These are phyloP conservation scores for Manihot esculenta DNA, from an alignment of 441 rosid species.

Conservation along the genomic window DNA sequence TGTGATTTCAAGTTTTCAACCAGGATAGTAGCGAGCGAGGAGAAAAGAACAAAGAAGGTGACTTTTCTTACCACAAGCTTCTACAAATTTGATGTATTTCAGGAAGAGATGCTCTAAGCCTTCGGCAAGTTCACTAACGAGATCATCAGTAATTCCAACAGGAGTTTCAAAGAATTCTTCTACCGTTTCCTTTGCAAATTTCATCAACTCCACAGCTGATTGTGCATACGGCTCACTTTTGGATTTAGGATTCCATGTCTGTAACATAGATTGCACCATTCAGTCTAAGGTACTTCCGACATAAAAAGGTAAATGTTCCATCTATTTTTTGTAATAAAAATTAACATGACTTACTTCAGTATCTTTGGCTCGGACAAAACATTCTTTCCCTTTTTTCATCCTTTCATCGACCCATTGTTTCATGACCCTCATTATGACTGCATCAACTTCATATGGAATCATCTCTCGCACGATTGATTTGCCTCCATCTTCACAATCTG, in stretches of 20 bases:
- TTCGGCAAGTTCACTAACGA: constrained; percentile 64
- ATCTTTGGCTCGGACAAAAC: constrained; percentile 55
- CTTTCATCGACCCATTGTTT: constrained; percentile 72
- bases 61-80: constrained; percentile 62
- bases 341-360: constrained; percentile 55
- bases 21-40: neutral
- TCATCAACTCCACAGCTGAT: constrained; percentile 68
- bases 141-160: constrained; percentile 66
- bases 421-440: constrained; percentile 51
- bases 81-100: constrained; percentile 67
- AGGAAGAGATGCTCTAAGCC: constrained; percentile 62
- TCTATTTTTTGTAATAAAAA: neutral
- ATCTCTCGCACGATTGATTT: constrained; percentile 74
- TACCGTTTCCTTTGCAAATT: constrained; percentile 57
- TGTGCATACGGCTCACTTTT: constrained; percentile 82
- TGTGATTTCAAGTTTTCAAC: neutral
- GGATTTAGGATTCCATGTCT: constrained; percentile 95
- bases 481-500: constrained; percentile 85
- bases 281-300: neutral
- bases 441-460: constrained; percentile 84
- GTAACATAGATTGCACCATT: constrained; percentile 21
- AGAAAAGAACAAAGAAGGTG: neutral
- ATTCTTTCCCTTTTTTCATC: constrained; percentile 52
- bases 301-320: neutral
- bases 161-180: constrained; percentile 79